Base-by-base conservation (phyloP, 306 rosid species). In the cucumber (Cucumis sativus) region DNA sequence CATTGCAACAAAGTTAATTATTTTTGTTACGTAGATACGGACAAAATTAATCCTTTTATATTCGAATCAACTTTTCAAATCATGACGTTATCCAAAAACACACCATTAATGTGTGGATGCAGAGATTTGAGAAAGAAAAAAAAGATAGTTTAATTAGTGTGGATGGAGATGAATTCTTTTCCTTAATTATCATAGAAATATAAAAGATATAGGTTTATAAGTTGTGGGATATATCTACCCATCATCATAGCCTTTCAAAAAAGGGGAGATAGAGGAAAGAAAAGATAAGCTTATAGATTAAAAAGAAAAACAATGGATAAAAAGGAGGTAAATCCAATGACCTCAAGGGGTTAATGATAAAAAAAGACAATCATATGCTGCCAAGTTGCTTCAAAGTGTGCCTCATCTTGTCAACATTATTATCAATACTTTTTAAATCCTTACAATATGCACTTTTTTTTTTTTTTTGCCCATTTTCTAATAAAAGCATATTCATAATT, bases 211-310 rank as follows among this genome's bases (percentile, higher is more conserved):
- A 41, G 56, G 6, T 68, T 23, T 70, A 70, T 70, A 23, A 70
- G 75, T 47, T 23, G 58, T 11, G 58, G 74, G 75, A 70, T 70
- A 70, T 70, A 70, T 70, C 75, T 23, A 14, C 58, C 58, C 37
- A 23, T 70, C 75, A 70, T 45, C 59, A 13, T 43, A 72, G 76
- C 61, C 61, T 25, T 72, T 51, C 25, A 70, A 1, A 45, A 72
- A 69, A 71, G n/a, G 41, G 76, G 43, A 21, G 41, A 71, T 49
- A 69, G 7, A 47, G 56, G 16, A 47, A 71, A 47, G 37, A 47
- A 28, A 72, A 72, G 76, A 72, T 51, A 72, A 72, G 76, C 60
- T 47, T 13, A 49, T 58, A 16, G 60, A 49, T 71, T 15, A 71
- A 51, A 70, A 71, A 49, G 57, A 49, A 49, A 49, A 49, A 72